Percentiles rank a stretch among this genome's conserved stretches.
phyloP scores from a whole-genome alignment of 371 early-diverging fungal genomes.

The Chytridiales sp. region DNA sequence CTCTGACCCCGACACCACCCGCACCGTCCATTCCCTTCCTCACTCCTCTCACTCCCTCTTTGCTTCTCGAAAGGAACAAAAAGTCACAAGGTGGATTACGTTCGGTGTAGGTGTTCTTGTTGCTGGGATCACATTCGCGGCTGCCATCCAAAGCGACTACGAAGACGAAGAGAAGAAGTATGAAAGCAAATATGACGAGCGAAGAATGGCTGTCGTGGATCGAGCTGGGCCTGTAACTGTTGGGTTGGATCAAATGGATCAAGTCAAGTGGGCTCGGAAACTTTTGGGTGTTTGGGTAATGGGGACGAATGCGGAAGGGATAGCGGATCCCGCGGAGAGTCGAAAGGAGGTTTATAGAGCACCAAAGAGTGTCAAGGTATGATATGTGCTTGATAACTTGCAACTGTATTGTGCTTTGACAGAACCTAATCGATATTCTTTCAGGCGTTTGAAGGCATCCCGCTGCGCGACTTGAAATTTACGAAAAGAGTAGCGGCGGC shows the following conservation, averaged over 20 bases:
- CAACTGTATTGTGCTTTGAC: background rate
- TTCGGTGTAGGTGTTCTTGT: too few species aligned
- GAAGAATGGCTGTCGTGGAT: background rate
- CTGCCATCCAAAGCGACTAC: too few species aligned
- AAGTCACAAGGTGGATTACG: too few species aligned
- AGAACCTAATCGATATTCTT: background rate
- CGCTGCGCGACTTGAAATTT: conserved; percentile 31
- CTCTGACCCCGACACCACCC: too few species aligned
- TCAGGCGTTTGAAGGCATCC: conserved; percentile 24
- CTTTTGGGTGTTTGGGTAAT: conserved; percentile 33
- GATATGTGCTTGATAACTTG: background rate
- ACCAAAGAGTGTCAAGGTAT: too few species aligned
- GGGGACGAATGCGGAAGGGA: conserved; percentile 14
- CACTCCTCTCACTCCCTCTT: too few species aligned
- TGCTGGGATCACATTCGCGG: too few species aligned
- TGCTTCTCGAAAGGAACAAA: too few species aligned
- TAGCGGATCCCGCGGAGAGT: background rate
- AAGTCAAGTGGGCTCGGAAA: conserved; percentile 12
- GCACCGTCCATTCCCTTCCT: too few species aligned
- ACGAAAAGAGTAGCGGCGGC: conserved; percentile 25
- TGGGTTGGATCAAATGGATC: conserved; percentile 15
- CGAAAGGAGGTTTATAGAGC: too few species aligned
- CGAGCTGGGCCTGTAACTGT: conserved; percentile 8
- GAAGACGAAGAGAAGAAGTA: background rate
- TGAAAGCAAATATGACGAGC: background rate